phyloP scores from a whole-genome alignment of 2,329 filamentous ascomycete species.

The Albifimbria verrucaria region DNA sequence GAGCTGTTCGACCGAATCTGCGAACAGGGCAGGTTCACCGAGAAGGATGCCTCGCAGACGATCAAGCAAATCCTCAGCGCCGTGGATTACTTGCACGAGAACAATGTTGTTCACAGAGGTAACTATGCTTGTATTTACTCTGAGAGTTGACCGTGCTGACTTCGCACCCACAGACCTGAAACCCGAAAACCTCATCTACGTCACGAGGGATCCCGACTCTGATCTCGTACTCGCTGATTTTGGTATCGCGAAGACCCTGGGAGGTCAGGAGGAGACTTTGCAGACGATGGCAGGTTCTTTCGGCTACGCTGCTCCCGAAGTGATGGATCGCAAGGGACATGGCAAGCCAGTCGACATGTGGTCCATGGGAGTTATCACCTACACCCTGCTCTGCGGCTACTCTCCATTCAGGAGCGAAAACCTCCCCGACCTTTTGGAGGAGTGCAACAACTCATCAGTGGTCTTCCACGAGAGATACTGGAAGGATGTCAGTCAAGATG shows the following conservation, averaged over 20 bases:
- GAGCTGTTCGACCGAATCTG: slow-evolving; percentile 98
- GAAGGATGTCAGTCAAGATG: slow-evolving; percentile 94
- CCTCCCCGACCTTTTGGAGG: slow-evolving; percentile 86
- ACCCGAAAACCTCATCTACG: slow-evolving; percentile 94
- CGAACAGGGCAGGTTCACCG: slow-evolving; percentile 95
- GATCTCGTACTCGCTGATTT: slow-evolving; percentile 94
- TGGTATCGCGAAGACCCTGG: slow-evolving; percentile 97
- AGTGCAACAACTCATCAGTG: slow-evolving; percentile 79
- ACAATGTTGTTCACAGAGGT: slow-evolving; percentile 96
- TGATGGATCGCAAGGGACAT: slow-evolving; percentile 97
- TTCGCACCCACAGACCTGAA: slow-evolving; percentile 88
- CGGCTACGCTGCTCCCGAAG: slow-evolving; percentile 94
- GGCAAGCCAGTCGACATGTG: slow-evolving; percentile 99
- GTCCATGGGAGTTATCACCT: slow-evolving; percentile 98
- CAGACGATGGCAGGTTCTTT: slow-evolving; percentile 99
- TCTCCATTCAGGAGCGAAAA: slow-evolving; percentile 97
- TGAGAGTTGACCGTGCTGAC: too few species aligned
- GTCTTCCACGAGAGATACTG: slow-evolving; percentile 98
- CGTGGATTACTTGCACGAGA: slow-evolving; percentile 89
- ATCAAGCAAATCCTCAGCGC: slow-evolving; percentile 92
- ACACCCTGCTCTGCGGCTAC: slow-evolving; percentile 96
- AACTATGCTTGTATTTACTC: too few species aligned
- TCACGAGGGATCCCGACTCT: slow-evolving; percentile 73
- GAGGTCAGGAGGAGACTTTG: slow-evolving; percentile 83
- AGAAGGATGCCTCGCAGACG: slow-evolving; percentile 94